phyloP scores from a whole-genome alignment of 2,329 filamentous ascomycete species.

The Fusarium concolor region DNA sequence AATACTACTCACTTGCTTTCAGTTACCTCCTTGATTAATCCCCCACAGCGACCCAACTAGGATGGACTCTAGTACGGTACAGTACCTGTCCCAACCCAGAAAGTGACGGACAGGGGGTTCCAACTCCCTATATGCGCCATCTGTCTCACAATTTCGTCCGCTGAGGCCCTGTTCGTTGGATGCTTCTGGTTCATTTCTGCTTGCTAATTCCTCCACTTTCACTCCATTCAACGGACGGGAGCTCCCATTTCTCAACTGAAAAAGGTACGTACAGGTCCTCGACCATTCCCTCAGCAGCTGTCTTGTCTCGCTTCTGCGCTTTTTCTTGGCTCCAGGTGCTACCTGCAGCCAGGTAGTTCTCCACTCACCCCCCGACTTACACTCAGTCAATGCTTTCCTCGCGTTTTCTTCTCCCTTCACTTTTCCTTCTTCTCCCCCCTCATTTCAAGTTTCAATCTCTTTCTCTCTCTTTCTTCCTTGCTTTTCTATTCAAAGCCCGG shows the following conservation, averaged over 20 bases:
- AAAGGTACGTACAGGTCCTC: slow-evolving; percentile 32
- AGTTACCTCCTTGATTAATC: slow-evolving; percentile 26
- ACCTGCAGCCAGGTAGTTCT: slow-evolving; percentile 7
- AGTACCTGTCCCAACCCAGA: slow-evolving; percentile 13
- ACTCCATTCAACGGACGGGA: slow-evolving; percentile 6
- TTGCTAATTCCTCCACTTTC: neutral
- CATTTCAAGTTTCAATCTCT: slow-evolving; percentile 23
- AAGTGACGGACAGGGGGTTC: slow-evolving; percentile 26
- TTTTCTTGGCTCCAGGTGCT: neutral
- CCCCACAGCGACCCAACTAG: slow-evolving; percentile 29
- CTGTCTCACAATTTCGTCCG: slow-evolving; percentile 39
- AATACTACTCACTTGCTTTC: slow-evolving; percentile 8
- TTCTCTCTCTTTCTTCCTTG: slow-evolving; percentile 31
- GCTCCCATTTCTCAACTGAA: slow-evolving; percentile 27
- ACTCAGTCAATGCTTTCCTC: slow-evolving; percentile 21
- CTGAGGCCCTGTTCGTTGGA: slow-evolving; percentile 7
- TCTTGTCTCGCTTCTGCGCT: slow-evolving; percentile 31
- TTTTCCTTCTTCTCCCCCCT: slow-evolving; percentile 32
- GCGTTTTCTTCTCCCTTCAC: slow-evolving; percentile 27
- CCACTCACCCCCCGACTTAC: slow-evolving; percentile 35
- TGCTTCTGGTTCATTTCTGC: slow-evolving; percentile 28
- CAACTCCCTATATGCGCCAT: slow-evolving; percentile 26
- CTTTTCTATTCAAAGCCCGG: slow-evolving; percentile 37
- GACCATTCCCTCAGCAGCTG: slow-evolving; percentile 31
- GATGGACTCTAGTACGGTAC: slow-evolving; percentile 11